Conservation (phyloP, 176 grass and related monocot genomes). For the Panicum miliaceum region DNA sequence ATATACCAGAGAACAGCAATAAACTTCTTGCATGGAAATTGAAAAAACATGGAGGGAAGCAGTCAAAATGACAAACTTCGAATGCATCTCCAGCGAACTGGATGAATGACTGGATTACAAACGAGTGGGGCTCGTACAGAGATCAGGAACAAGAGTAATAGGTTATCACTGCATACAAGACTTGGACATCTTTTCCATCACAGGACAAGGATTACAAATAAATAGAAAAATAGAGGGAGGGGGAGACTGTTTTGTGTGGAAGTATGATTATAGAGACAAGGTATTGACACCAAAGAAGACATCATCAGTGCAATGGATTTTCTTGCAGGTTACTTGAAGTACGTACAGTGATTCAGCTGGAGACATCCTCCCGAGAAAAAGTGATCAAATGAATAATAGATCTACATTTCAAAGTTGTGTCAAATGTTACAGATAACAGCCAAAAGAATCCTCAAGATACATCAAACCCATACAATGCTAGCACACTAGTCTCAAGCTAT, state of each 20-base stretch:
- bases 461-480: constrained; percentile 26
- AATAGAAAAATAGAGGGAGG: too few species aligned
- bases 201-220: not conserved
- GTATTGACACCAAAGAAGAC: constrained; percentile 1
- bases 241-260: not conserved
- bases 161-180: not conserved
- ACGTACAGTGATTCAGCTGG: constrained; percentile 9
- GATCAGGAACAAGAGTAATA: not conserved
- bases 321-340: constrained; percentile 1
- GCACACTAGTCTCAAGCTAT: constrained; percentile 36
- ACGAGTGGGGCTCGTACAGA: not conserved
- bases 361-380: not conserved
- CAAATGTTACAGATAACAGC: constrained; percentile 33
- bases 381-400: not conserved
- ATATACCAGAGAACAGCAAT: not conserved
- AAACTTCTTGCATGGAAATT: not conserved
- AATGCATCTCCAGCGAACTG: not conserved
- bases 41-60: not conserved
- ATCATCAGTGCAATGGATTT: not conserved
- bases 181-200: not conserved
- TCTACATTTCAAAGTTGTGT: not conserved
- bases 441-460: constrained; percentile 31
- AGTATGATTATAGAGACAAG: not conserved
- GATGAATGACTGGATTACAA: not conserved
- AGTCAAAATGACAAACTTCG: not conserved